Percentiles rank a stretch among this genome's conserved stretches.
phyloP scores from a whole-genome alignment of 2,329 filamentous ascomycete genomes.

The Ceratocystis papillata region DNA sequence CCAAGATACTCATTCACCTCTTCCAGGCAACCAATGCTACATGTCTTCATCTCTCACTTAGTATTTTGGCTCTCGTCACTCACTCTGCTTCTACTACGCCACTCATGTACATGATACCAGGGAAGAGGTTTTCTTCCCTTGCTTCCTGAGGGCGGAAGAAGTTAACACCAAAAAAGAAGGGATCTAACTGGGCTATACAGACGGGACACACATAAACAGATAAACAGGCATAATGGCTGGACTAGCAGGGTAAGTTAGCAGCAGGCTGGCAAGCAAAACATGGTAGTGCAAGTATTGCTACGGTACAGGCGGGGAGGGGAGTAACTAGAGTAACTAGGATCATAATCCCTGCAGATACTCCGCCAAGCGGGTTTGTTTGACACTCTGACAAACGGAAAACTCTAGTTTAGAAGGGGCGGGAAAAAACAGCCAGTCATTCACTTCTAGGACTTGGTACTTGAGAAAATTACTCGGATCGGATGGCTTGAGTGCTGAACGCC shows the following conservation, averaged over 20 bases:
- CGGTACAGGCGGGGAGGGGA: neutral
- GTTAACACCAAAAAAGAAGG: too few relatives aligned
- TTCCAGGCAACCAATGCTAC: too few relatives aligned
- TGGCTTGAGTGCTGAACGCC: neutral
- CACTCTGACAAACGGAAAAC: conserved; percentile 5
- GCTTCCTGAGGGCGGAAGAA: too few relatives aligned
- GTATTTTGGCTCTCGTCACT: too few relatives aligned
- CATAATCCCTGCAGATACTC: conserved; percentile 24
- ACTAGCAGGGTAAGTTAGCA: neutral
- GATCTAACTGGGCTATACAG: too few relatives aligned
- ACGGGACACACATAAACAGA: too few relatives aligned
- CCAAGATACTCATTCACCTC: too few relatives aligned
- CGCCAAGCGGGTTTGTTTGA: conserved; percentile 13
- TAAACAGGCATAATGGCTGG: too few relatives aligned
- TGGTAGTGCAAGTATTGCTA: neutral
- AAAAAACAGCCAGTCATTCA: neutral
- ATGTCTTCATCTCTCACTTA: too few relatives aligned
- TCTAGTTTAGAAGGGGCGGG: neutral
- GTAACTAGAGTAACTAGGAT: neutral
- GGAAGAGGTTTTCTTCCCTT: too few relatives aligned
- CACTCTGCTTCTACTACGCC: too few relatives aligned
- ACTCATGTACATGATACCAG: too few relatives aligned
- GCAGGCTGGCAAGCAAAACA: neutral
- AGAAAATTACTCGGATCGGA: neutral
- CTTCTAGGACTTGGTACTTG: neutral